Conservation (phyloP, 164 flowering plant species). For the Buxus sempervirens region DNA sequence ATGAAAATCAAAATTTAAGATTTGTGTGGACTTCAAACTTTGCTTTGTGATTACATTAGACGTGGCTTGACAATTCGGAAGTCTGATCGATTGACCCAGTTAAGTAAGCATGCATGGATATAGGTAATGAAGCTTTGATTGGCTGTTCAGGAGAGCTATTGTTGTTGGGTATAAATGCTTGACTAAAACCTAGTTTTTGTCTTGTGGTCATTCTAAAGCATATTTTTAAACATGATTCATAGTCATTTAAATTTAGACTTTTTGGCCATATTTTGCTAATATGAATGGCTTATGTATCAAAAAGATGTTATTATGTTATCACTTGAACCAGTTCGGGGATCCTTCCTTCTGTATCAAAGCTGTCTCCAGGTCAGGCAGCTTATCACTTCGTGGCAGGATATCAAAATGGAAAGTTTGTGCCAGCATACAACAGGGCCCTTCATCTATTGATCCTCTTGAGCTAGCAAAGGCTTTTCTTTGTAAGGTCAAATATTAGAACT, state of each 20-base stretch:
- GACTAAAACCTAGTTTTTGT: too few relatives aligned
- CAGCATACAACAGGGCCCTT: slow-evolving; percentile 38
- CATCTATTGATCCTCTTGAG: slow-evolving; percentile 38
- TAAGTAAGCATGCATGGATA: background rate
- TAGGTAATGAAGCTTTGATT: background rate
- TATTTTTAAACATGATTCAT: background rate
- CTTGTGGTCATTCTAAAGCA: background rate
- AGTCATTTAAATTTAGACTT: background rate
- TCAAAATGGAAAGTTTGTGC: slow-evolving; percentile 50
- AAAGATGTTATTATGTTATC: background rate
- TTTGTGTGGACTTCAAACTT: background rate
- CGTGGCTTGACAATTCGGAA: too few relatives aligned
- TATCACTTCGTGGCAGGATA: slow-evolving; percentile 58
- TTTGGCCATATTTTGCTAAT: background rate
- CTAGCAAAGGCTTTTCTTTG: slow-evolving; percentile 41
- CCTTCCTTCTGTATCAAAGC: slow-evolving; percentile 44
- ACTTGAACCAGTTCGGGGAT: slow-evolving; percentile 39
- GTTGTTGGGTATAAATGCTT: too few relatives aligned
- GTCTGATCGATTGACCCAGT: background rate
- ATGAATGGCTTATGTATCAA: background rate
- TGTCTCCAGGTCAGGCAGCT: slow-evolving; percentile 58
- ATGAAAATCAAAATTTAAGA: background rate
- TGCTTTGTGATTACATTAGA: background rate
- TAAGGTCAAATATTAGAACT: slow-evolving; percentile 26
- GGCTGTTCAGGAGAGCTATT: background rate